Evolutionary conservation across 768 basidiomycete genomes (phyloP).

Genomic region (Mycena rosella): DNA sequence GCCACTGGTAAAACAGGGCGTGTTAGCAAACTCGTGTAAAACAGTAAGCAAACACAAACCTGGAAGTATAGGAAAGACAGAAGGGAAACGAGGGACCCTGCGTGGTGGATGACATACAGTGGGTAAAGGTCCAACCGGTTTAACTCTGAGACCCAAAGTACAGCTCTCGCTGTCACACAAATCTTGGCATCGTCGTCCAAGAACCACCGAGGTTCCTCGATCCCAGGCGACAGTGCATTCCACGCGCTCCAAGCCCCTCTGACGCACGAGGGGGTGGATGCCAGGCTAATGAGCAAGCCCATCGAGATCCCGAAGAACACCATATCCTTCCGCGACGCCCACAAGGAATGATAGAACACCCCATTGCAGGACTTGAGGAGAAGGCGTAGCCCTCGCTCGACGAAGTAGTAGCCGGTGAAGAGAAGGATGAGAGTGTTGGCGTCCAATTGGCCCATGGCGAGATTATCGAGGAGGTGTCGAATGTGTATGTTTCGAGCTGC

Average conservation of each 20-base stretch:
- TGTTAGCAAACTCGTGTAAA: no score
- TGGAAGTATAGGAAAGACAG: conserved; percentile 36
- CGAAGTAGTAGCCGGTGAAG: conserved; percentile 39
- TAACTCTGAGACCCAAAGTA: conserved; percentile 40
- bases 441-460: conserved; percentile 31
- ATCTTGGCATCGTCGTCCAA: conserved; percentile 33
- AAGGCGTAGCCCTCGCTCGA: conserved; percentile 32
- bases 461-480: neutral
- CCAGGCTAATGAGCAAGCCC: conserved; percentile 37
- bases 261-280: conserved; percentile 37
- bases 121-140: conserved; percentile 39
- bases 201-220: conserved; percentile 18
- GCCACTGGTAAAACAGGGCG: neutral
- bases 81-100: conserved; percentile 36
- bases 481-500: conserved; percentile 9
- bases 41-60: no score
- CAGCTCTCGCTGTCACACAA: conserved; percentile 37
- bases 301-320: conserved; percentile 39
- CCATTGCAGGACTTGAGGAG: conserved; percentile 2
- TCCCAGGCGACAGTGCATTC: conserved; percentile 17
- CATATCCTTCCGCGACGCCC: conserved; percentile 34
- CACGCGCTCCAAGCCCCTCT: conserved; percentile 29
- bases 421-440: conserved; percentile 33
- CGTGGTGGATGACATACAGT: conserved; percentile 36
- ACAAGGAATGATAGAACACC: conserved; percentile 31